Evolutionary conservation across 2,329 filamentous ascomycete species (phyloP), one percentile per base, ranked within the genome.

Genomic region (Lasiodiplodia gonubiensis): DNA sequence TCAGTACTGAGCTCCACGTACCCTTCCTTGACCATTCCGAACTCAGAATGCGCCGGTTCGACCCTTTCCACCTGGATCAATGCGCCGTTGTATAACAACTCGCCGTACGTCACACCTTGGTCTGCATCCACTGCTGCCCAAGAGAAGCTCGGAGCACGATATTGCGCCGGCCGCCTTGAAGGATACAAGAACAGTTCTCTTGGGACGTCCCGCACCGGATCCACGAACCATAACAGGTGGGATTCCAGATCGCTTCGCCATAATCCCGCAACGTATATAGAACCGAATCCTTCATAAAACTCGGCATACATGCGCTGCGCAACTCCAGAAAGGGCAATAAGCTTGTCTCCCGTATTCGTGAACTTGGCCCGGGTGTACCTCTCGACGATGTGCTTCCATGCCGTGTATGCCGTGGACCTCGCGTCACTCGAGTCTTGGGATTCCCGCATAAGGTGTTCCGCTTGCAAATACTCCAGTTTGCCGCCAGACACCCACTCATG

Each of bases 101-200:
- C 49, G 21, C 21, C 49, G 1, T 52, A 52, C 3, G 49, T 52
- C 12, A 52, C 23, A 8, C 49, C 49, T 27, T 27, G 49, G 21
- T 52, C 49, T 8, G 49, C 49, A 5, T 52, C 49, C 49, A 52
- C 25, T 3, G 49, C 49, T 18, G 23, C 49, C 49, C 49, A 76
- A 27, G 75, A 80, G 16, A 71, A 60, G 12, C 57, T 75, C 3
- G 27, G 71, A 33, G 73, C 76, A 0, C 72, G 80, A 14, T 37
- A 1, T 1, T 1, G 1, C 2, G 12, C 16, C 11, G 35, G 35
- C 16, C 35, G 35, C 3, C 35, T 16, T 16, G 35, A 37, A 37
- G 35, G 35, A 37, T 37, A 37, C 35, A 3, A 3, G 12, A 37
- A 37, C 16, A 12, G 35, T 37, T 37, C 11, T 3, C 35, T 37